Evolutionary conservation across 1,284 basidiomycete species (phyloP).

Genomic region (Abortiporus biennis): DNA sequence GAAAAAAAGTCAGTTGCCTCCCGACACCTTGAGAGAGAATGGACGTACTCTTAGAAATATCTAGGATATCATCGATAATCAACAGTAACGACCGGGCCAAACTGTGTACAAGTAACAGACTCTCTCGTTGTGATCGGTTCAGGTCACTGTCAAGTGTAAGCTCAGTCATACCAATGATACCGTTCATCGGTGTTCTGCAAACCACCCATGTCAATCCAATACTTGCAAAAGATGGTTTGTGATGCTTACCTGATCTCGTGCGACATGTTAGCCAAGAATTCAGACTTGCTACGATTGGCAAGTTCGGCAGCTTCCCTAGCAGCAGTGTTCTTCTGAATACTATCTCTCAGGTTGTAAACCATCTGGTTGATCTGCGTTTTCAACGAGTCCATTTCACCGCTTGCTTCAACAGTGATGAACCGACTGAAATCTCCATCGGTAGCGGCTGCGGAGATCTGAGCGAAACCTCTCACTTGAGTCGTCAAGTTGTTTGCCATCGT

Average conservation of each 20-base stretch:
- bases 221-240: neutral
- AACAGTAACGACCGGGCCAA: constrained; percentile 90
- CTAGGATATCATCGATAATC: constrained; percentile 98
- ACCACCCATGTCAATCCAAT: neutral
- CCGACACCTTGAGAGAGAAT: neutral
- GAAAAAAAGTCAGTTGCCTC: constrained; percentile 4
- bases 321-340: constrained; percentile 98
- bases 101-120: constrained; percentile 92
- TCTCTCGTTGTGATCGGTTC: constrained; percentile 88
- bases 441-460: constrained; percentile 97
- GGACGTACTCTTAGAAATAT: constrained; percentile 92
- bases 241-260: constrained; percentile 80
- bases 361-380: constrained; percentile 99
- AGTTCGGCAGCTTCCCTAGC: constrained; percentile 97
- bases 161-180: constrained; percentile 99
- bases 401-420: constrained; percentile 98
- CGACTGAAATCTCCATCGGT: constrained; percentile 99
- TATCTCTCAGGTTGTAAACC: constrained; percentile 97
- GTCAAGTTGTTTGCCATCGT: constrained; percentile 97
- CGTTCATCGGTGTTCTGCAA: constrained; percentile 94
- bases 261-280: constrained; percentile 98
- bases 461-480: constrained; percentile 98
- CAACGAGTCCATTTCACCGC: constrained; percentile 98
- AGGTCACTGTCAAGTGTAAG: constrained; percentile 92
- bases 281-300: constrained; percentile 94